These are phyloP conservation scores for Pseudozyma tsukubaensis DNA, from an alignment of 1,284 basidiomycete species.

Conservation along the genomic window DNA sequence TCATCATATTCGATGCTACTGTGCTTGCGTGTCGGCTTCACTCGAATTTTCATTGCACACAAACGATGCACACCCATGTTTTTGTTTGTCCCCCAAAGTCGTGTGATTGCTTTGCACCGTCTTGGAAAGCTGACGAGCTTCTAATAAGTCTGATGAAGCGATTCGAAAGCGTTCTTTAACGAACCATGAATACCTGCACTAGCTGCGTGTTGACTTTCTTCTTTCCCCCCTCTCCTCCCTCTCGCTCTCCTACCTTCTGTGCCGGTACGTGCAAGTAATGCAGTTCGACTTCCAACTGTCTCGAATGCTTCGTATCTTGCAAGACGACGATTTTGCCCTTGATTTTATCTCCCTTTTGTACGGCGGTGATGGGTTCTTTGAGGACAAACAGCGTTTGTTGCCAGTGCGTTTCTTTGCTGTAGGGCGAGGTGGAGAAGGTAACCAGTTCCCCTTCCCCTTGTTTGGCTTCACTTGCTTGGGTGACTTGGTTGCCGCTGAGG, in stretches of 20 bases:
- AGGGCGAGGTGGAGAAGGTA: constrained; percentile 91
- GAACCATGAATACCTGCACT: constrained; percentile 83
- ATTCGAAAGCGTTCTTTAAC: constrained; percentile 61
- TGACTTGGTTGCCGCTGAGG: constrained; percentile 78
- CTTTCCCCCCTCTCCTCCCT: background rate
- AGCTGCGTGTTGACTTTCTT: constrained; percentile 56
- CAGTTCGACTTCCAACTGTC: constrained; percentile 92
- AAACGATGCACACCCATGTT: background rate
- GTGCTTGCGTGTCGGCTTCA: too few species aligned
- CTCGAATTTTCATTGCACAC: background rate
- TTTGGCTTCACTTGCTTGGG: background rate
- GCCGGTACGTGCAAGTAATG: constrained; percentile 74
- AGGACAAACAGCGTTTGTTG: constrained; percentile 94
- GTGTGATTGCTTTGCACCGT: too few species aligned
- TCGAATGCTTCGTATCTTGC: constrained; percentile 83
- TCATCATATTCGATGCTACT: too few species aligned
- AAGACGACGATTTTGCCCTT: constrained; percentile 83
- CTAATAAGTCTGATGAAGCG: too few species aligned
- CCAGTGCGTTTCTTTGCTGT: constrained; percentile 93
- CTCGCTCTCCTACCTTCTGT: background rate
- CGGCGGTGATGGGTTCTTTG: constrained; percentile 77
- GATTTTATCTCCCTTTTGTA: constrained; percentile 81
- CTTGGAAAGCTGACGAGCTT: too few species aligned
- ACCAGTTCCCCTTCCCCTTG: constrained; percentile 72
- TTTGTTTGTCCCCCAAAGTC: background rate